Conservation (phyloP, 495 filamentous ascomycete genomes). For the Lentithecium fluviatile region DNA sequence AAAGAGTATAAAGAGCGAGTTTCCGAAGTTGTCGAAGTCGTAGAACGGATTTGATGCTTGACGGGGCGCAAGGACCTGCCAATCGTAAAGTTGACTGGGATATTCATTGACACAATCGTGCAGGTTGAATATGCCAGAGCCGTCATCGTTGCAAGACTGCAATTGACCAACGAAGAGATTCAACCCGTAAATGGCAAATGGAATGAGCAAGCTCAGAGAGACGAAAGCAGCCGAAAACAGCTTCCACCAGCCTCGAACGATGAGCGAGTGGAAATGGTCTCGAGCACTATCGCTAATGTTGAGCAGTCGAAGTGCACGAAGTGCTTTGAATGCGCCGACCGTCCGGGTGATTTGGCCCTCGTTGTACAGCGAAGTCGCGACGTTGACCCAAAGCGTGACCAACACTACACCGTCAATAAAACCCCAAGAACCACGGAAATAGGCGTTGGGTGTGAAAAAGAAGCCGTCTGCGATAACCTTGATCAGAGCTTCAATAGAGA, state of each 20-base stretch:
- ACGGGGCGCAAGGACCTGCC: slow-evolving; percentile 80
- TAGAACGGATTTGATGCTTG: slow-evolving; percentile 78
- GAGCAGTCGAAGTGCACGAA: slow-evolving; percentile 87
- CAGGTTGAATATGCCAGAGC: slow-evolving; percentile 55
- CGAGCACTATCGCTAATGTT: slow-evolving; percentile 96
- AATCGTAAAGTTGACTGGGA: slow-evolving; percentile 70
- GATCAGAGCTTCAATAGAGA: slow-evolving; percentile 83
- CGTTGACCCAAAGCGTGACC: slow-evolving; percentile 94
- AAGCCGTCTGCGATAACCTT: slow-evolving; percentile 96
- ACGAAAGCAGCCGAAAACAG: slow-evolving; percentile 87
- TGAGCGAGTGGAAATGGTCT: slow-evolving; percentile 94
- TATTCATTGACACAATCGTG: slow-evolving; percentile 81
- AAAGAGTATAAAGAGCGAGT: slow-evolving; percentile 92
- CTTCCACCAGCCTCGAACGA: slow-evolving; percentile 90
- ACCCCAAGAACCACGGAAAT: slow-evolving; percentile 94
- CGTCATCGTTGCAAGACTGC: slow-evolving; percentile 73
- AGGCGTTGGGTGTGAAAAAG: slow-evolving; percentile 96
- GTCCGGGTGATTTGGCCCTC: slow-evolving; percentile 81
- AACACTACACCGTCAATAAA: slow-evolving; percentile 93
- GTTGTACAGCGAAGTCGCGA: slow-evolving; percentile 72
- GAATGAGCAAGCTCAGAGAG: slow-evolving; percentile 89
- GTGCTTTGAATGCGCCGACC: slow-evolving; percentile 95
- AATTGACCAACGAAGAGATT: slow-evolving; percentile 89
- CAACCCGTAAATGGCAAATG: slow-evolving; percentile 91
- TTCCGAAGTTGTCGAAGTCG: slow-evolving; percentile 91